phyloP scores from a whole-genome alignment of 2,329 filamentous ascomycete species.

The Diaporthe sp. region DNA sequence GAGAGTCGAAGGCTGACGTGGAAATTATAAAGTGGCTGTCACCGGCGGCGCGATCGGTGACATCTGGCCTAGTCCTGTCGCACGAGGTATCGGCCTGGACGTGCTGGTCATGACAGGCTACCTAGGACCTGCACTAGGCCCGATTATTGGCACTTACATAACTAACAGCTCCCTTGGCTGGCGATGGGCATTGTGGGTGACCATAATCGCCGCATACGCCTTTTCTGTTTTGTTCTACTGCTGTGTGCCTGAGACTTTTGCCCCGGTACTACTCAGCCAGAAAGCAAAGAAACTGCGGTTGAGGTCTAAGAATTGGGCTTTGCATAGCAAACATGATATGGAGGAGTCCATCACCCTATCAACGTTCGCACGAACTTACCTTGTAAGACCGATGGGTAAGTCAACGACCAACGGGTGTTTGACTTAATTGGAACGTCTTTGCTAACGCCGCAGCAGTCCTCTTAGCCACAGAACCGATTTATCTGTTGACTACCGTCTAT shows the following conservation, averaged over 20 bases:
- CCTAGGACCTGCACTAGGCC: slow-evolving; percentile 3
- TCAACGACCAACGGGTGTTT: not conserved
- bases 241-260: slow-evolving; percentile 5
- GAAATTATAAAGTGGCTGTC: not conserved
- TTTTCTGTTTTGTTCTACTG: slow-evolving; percentile 10
- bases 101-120: slow-evolving; percentile 13
- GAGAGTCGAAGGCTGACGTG: not conserved
- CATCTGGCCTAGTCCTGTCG: not conserved
- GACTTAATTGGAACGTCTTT: not conserved
- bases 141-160: slow-evolving; percentile 8
- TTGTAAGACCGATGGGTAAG: slow-evolving; percentile 5
- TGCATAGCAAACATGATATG: slow-evolving; percentile 12
- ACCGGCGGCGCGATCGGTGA: not conserved
- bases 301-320: slow-evolving; percentile 4
- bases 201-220: not conserved
- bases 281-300: not conserved
- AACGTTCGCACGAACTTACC: not conserved
- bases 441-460: not conserved
- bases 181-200: slow-evolving; percentile 3
- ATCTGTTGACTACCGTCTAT: slow-evolving; percentile 1
- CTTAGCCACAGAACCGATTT: not conserved
- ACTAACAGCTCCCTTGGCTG: not conserved
- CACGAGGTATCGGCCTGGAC: not conserved
- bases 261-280: not conserved
- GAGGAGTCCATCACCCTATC: not conserved